Percentiles rank a stretch among this genome's conserved stretches.
These are phyloP conservation scores for Elsinoe perseae DNA, from an alignment of 2,329 filamentous ascomycete genomes.

Conservation along the genomic window DNA sequence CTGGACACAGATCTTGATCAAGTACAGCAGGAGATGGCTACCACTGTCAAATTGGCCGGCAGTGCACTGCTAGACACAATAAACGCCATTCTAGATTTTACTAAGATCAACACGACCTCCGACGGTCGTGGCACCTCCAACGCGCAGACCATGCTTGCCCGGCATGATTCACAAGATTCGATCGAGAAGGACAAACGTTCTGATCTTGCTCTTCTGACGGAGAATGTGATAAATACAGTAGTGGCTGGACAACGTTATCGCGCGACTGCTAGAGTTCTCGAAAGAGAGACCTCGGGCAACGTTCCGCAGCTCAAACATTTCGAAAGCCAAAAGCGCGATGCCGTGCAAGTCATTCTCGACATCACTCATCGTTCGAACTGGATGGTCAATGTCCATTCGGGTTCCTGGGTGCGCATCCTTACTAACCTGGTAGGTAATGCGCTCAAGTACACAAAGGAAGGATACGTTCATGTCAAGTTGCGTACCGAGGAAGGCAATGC, in stretches of 20 bases:
- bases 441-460: constrained; percentile 38
- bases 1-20: constrained; percentile 36
- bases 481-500: background rate
- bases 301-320: background rate
- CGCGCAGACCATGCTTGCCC: background rate
- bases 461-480: constrained; percentile 30
- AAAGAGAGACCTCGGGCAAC: background rate
- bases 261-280: background rate
- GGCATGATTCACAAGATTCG: constrained; percentile 16
- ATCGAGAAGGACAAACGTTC: constrained; percentile 17
- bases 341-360: constrained; percentile 36
- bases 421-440: constrained; percentile 44
- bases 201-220: constrained; percentile 25
- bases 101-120: constrained; percentile 35
- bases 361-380: constrained; percentile 32
- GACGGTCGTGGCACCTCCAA: constrained; percentile 13
- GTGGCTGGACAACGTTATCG: constrained; percentile 17
- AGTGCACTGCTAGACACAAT: constrained; percentile 45
- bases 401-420: constrained; percentile 39
- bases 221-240: constrained; percentile 20
- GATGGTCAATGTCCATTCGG: constrained; percentile 36
- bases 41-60: constrained; percentile 43
- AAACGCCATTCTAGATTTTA: constrained; percentile 36
- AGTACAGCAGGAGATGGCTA: constrained; percentile 37
- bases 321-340: background rate